phyloP scores from a whole-genome alignment of 768 basidiomycete species.

The Boletus bicolor region DNA sequence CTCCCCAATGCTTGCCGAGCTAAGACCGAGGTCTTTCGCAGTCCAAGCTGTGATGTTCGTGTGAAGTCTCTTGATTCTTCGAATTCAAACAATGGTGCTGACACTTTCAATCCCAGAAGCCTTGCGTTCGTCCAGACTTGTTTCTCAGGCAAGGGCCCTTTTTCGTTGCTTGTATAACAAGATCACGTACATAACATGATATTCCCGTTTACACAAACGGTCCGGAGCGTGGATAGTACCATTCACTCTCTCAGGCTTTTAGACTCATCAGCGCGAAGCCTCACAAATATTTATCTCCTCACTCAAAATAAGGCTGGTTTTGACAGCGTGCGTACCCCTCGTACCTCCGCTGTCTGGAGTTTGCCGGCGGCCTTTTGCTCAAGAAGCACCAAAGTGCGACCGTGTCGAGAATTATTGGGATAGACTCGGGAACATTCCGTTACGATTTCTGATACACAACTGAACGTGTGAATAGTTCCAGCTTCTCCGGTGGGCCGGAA shows the following conservation, averaged over 20 bases:
- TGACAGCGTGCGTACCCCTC: slow-evolving; percentile 26
- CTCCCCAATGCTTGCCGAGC: slow-evolving; percentile 8
- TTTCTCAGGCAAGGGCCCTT: slow-evolving; percentile 28
- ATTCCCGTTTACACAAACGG: slow-evolving; percentile 8
- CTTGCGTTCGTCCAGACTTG: neutral
- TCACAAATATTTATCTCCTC: slow-evolving; percentile 9
- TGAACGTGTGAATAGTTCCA: slow-evolving; percentile 12
- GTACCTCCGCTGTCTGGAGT: slow-evolving; percentile 16
- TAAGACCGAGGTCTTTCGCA: slow-evolving; percentile 24
- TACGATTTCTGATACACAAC: slow-evolving; percentile 2
- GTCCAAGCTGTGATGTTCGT: slow-evolving; percentile 13
- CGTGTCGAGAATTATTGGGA: slow-evolving; percentile 13
- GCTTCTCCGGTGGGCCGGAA: neutral
- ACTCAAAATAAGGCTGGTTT: slow-evolving; percentile 6
- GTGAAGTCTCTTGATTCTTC: slow-evolving; percentile 13
- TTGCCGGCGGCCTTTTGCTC: slow-evolving; percentile 7
- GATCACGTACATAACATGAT: slow-evolving; percentile 28
- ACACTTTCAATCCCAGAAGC: slow-evolving; percentile 10
- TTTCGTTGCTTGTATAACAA: slow-evolving; percentile 12
- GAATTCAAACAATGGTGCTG: slow-evolving; percentile 8
- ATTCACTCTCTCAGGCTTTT: slow-evolving; percentile 27
- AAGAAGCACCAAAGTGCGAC: slow-evolving; percentile 5
- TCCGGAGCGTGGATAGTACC: slow-evolving; percentile 3
- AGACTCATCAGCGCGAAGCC: slow-evolving; percentile 14
- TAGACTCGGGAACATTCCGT: slow-evolving; percentile 7